Conservation (phyloP, 1,139 yeast species). For the Trichomonascaceae sp. region DNA sequence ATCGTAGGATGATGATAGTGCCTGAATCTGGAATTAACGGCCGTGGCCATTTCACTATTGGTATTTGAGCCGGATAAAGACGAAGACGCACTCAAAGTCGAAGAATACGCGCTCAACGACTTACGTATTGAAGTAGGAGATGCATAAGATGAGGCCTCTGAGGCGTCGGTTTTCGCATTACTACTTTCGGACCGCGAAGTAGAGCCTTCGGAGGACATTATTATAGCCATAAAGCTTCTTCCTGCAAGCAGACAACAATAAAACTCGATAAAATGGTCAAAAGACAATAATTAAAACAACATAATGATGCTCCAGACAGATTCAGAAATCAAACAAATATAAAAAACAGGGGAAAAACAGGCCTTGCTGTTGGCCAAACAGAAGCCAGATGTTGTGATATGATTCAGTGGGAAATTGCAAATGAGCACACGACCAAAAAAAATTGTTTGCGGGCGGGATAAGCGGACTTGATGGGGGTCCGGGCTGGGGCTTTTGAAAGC, state of each 20-base stretch:
- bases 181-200: background rate
- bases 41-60: conserved; percentile 10
- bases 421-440: background rate
- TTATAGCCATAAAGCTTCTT: background rate
- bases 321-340: background rate
- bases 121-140: conserved; percentile 6
- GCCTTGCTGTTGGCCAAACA: background rate
- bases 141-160: background rate
- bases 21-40: conserved; percentile 25
- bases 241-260: background rate
- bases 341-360: background rate
- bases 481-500: too few species aligned
- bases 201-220: background rate
- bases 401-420: background rate
- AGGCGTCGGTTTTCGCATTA: background rate
- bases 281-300: background rate
- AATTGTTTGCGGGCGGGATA: background rate
- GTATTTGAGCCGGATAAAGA: conserved; percentile 24
- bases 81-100: conserved; percentile 28
- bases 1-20: conserved; percentile 35
- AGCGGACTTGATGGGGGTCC: background rate
- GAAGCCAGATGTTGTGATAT: background rate
- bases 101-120: conserved; percentile 23
- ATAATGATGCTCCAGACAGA: background rate
- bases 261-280: background rate